Evolutionary conservation across 2,329 filamentous ascomycete genomes (phyloP), one percentile per base, ranked within the genome.

Genomic region (Boeremia exigua): DNA sequence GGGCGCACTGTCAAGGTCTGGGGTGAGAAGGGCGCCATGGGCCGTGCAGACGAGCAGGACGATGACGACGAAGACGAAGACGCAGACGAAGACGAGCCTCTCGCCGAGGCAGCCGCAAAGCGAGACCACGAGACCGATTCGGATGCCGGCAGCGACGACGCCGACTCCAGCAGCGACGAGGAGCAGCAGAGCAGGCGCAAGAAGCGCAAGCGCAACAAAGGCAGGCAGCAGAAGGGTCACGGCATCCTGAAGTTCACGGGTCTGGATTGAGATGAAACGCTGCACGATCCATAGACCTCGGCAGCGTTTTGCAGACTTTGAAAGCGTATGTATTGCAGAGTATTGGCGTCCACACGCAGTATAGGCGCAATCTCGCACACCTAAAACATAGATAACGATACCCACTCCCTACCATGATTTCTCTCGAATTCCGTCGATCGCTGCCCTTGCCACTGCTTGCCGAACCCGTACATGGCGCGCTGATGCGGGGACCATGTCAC

Each of bases 1-100:
- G 95, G 95, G 0, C 85, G 84, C 65, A 87, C 87, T 0, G 85
- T 99, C 60, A 97, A 97, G 76, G 88, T 98, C 2, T 99, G 95
- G 95, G 86, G 87, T 58, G 86, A 95, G 71, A 84, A 88, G 57
- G 80, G 84, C 15, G 81, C 80, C 54, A 71, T 81, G 4, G 81
- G 83, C 68, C 80, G 84, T n/a, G 80, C 80, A 54, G 73, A 81
- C 2, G 81, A 83, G 67, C 72, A 28, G 65, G 66, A 68, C 6
- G 80, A 80, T 1, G 81, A 81, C 0, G 83, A 84, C 0, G 82
- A 81, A 1, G 81, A 77, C 2, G 42, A 40, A 6, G 81, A 77
- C 1, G 49, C 27, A 0, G 82, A 81, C 2, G 81, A 77, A 12
- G 36, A 46, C 2, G 17, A 6, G 17, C 29, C 9, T n/a, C 7